These are phyloP conservation scores for Omphalea diandra DNA, from an alignment of 441 rosid species.

Conservation along the genomic window DNA sequence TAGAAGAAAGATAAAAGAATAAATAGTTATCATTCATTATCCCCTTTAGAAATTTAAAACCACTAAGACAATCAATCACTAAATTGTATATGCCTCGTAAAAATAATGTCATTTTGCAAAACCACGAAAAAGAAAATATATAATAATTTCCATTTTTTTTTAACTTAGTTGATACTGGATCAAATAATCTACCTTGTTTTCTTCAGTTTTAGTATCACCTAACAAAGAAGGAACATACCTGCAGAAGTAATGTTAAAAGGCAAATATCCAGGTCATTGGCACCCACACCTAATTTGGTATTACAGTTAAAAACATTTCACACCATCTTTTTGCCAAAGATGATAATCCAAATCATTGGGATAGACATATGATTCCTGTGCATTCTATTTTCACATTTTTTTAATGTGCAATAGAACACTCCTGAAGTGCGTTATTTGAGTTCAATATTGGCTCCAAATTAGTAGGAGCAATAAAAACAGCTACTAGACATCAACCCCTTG, in stretches of 20 bases:
- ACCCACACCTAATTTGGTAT: slow-evolving; percentile 12
- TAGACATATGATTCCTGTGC: too few species aligned
- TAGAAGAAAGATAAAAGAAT: background rate
- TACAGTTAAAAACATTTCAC: slow-evolving; percentile 14
- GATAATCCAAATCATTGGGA: too few species aligned
- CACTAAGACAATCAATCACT: background rate
- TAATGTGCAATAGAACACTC: background rate
- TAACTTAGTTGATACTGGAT: background rate
- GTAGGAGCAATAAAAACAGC: background rate
- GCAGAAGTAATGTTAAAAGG: slow-evolving; percentile 41
- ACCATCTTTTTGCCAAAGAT: slow-evolving; percentile 11
- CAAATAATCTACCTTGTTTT: background rate
- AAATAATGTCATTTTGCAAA: background rate
- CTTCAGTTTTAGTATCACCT: background rate
- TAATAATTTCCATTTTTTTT: background rate
- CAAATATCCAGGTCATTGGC: slow-evolving; percentile 43
- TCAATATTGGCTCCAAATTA: background rate
- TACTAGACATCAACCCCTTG: background rate
- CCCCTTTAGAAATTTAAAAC: background rate
- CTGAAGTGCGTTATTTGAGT: background rate
- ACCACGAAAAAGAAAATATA: background rate
- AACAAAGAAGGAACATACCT: too few species aligned
- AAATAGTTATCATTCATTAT: background rate
- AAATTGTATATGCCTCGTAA: background rate
- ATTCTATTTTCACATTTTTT: slow-evolving; percentile 7